Base-by-base conservation (phyloP, 1,284 basidiomycete genomes). In the Fomitiporia mediterranea region DNA sequence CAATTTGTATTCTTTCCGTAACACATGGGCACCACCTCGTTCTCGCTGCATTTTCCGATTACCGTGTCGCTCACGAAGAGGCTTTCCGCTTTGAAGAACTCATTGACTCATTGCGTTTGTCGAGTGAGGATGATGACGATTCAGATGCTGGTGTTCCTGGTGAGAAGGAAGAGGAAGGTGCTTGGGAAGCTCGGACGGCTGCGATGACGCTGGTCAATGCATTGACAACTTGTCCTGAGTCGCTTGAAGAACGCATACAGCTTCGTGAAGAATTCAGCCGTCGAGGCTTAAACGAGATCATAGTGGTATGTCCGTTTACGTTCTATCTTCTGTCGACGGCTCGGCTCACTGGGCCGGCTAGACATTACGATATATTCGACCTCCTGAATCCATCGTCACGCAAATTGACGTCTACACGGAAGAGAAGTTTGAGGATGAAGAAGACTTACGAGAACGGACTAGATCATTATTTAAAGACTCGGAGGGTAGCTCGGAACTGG, bases 371-470 rank as follows among this genome's bases (percentile, higher is more conserved):
- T 91, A 91, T 63, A 74, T 86, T 42, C 80, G 82, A 62, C 89
- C 91, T 0, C 89, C 91, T 9, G 90, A 93, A 43, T 69, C 70
- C 1, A 72, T 94, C 28, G 66, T 86, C 15, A 86, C 79, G 0
- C 92, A 95, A 64, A 73, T 94, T 4, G 82, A 89, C 60, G 79
- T 91, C 15, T 95, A 93, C 63, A 79, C 81, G 0, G 91, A 96
- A 61, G 92, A 94, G 68, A 90, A 91, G 64, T 89, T 88, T 50
- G 91, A 94, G 62, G 93, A 96, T 68, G 86, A 91, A 67, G 85
- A 89, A 66, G 89, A 94, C 54, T 77, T 92, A 68, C 81, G 84
- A 17, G 84, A 91, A 56, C 79, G 80, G 32, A 74, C 80, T 15
- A 73, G 74, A 11, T 43, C 58, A 11, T 71, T 67, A 60, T 64